A percentile compares a stretch with the other conserved stretches of the same genome.
Conservation (phyloP, 208 protist genomes). For the Wallacemonas rigidus region DNA sequence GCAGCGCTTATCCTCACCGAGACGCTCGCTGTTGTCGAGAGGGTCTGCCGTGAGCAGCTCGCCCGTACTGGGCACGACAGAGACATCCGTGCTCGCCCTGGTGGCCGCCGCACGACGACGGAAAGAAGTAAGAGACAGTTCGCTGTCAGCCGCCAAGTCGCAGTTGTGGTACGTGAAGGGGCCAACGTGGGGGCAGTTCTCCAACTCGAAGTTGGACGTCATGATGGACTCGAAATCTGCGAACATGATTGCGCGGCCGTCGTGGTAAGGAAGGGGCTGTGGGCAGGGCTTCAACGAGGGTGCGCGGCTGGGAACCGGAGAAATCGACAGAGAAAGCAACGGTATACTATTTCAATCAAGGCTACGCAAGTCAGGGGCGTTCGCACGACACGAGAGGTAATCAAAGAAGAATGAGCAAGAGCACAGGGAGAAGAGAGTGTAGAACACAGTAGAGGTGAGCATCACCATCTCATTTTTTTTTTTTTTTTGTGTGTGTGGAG, state of each 20-base stretch:
- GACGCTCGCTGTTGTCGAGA: constrained; percentile 65
- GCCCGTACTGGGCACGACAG: constrained; percentile 44
- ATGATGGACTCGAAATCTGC: constrained; percentile 70
- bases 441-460: not conserved
- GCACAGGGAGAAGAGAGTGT: constrained; percentile 2
- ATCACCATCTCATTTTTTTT: too few relatives aligned
- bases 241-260: constrained; percentile 40
- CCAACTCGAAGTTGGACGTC: constrained; percentile 74
- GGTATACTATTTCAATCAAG: too few relatives aligned
- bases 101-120: constrained; percentile 18
- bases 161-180: constrained; percentile 87
- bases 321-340: too few relatives aligned
- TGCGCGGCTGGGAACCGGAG: too few relatives aligned
- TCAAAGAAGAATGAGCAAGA: not conserved
- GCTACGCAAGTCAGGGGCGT: too few relatives aligned
- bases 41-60: constrained; percentile 76
- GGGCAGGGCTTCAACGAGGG: not conserved
- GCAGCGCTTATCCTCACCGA: constrained; percentile 59
- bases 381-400: not conserved
- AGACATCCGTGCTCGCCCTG: constrained; percentile 23
- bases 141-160: constrained; percentile 20
- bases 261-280: not conserved
- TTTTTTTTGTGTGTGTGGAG: too few relatives aligned
- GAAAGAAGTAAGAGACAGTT: constrained; percentile 35
- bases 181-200: constrained; percentile 76